Evolutionary conservation across 1,284 basidiomycete species (phyloP).

Genomic region (Microbotryomycetes sp.): DNA sequence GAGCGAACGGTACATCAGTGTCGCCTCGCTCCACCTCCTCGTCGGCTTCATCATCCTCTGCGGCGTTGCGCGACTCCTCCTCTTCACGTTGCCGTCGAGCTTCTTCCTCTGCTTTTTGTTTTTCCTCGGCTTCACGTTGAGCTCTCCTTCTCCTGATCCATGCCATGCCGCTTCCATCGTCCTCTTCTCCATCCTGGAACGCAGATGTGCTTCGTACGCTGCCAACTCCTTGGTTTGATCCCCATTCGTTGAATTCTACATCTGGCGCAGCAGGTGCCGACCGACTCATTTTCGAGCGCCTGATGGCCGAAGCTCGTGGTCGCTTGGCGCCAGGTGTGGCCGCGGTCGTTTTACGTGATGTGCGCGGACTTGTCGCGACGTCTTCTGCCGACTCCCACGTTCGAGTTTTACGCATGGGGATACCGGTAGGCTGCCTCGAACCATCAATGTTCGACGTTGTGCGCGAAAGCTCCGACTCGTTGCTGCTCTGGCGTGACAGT

Average conservation of each 20-base stretch:
- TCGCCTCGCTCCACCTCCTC: constrained; percentile 6
- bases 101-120: constrained; percentile 6
- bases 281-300: not conserved
- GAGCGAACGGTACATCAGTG: constrained; percentile 4
- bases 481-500: not conserved
- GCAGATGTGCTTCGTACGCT: not conserved
- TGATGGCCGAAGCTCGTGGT: not conserved
- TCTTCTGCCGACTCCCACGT: constrained; percentile 26
- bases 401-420: constrained; percentile 28
- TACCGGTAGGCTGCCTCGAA: constrained; percentile 12
- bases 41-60: not conserved
- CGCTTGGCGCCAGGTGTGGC: not conserved
- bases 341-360: not conserved
- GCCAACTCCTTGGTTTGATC: not conserved
- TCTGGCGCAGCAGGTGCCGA: not conserved
- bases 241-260: constrained; percentile 16
- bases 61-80: not conserved
- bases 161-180: constrained; percentile 34
- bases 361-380: not conserved
- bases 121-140: constrained; percentile 24
- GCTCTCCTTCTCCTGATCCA: constrained; percentile 31
- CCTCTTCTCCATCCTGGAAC: constrained; percentile 10
- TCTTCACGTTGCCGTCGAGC: constrained; percentile 1
- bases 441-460: constrained; percentile 2
- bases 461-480: constrained; percentile 9